phyloP scores from a whole-genome alignment of 1,284 basidiomycete species.

The Apiotrichum gracile region DNA sequence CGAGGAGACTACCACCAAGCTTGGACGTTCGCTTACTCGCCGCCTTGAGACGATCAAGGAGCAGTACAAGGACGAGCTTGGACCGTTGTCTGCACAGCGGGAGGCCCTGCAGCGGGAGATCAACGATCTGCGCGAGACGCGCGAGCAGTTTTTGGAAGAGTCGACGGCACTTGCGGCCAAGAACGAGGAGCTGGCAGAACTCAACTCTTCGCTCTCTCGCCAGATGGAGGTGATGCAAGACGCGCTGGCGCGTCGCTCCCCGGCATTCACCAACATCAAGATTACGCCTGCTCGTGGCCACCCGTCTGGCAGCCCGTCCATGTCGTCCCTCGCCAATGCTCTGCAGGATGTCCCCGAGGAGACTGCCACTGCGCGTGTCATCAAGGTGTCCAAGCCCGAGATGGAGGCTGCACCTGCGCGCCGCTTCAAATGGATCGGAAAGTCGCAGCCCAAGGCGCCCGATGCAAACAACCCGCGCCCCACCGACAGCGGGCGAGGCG shows the following conservation, averaged over 20 bases:
- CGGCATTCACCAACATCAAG: constrained; percentile 19
- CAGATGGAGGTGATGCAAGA: constrained; percentile 59
- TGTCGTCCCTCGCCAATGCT: constrained; percentile 43
- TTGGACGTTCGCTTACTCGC: constrained; percentile 70
- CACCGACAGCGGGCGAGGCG: not conserved
- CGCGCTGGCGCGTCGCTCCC: constrained; percentile 27
- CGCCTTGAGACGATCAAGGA: constrained; percentile 85
- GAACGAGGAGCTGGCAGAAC: constrained; percentile 85
- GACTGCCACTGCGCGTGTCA: constrained; percentile 41
- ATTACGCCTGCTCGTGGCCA: constrained; percentile 16
- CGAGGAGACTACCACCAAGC: constrained; percentile 38
- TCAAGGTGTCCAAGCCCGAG: constrained; percentile 45
- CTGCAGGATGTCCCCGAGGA: constrained; percentile 47
- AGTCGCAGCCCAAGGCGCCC: constrained; percentile 41
- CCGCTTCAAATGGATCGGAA: constrained; percentile 54
- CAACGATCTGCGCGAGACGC: constrained; percentile 74
- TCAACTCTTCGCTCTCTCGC: constrained; percentile 71
- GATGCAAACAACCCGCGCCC: not conserved
- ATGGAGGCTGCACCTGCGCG: constrained; percentile 48
- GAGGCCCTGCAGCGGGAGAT: constrained; percentile 77
- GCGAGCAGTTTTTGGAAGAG: constrained; percentile 84
- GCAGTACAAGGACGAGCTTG: constrained; percentile 79
- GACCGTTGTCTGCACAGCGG: constrained; percentile 73
- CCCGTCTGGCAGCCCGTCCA: constrained; percentile 44
- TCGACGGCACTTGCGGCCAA: constrained; percentile 80